Base-by-base conservation (phyloP, 2,329 filamentous ascomycete genomes). In the Cercospora zeae-maydis region DNA sequence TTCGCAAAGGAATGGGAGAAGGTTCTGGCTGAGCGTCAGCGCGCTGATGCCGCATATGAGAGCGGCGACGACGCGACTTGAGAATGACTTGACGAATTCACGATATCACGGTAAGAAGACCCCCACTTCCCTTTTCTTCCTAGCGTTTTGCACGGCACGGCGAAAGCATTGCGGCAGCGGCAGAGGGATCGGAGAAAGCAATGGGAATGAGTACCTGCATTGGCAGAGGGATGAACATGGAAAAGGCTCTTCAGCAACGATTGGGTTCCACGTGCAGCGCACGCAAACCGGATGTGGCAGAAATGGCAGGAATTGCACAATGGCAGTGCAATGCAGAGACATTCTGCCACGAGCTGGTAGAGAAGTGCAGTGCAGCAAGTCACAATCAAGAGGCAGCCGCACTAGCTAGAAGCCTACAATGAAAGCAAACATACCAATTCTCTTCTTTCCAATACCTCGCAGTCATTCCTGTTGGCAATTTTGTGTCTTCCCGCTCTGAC, bases 1-100 rank as follows among this genome's bases (percentile, higher is more conserved):
- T 81, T 82, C 70, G 79, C 80, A 4, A 74, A 75, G 60, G 78
- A 81, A 66, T 82, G 80, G 80, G 75, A 81, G 67, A 77, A 81
- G 65, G 75, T 77, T 51, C 69, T 81, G 21, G 79, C 76, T 16
- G 77, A 78, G 68, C 70, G 76, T 61, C 70, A 72, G 61, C 73
- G 75, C 14, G 75, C 76, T 33, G 68, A 67, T 31, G 77, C 77
- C 58, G 69, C 59, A 2, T 64, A 66, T 8, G 61, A 64, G 8
- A 70, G 69, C 53, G 70, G 70, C 58, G 73, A 72, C 31, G 71
- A 70, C 27, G 72, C 49, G 13, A 21, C 31, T 21, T 53, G 49
- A n/a, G n/a, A 53, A 53, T 30, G 42, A 49, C 21, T 49, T 49
- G 42, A 49, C 13, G 42, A 49, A 49, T 21, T 30, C 24, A 49